Percentiles rank a stretch among this genome's conserved stretches.
These are phyloP conservation scores for Rubus idaeus DNA, from an alignment of 306 rosid species.

Conservation along the genomic window DNA sequence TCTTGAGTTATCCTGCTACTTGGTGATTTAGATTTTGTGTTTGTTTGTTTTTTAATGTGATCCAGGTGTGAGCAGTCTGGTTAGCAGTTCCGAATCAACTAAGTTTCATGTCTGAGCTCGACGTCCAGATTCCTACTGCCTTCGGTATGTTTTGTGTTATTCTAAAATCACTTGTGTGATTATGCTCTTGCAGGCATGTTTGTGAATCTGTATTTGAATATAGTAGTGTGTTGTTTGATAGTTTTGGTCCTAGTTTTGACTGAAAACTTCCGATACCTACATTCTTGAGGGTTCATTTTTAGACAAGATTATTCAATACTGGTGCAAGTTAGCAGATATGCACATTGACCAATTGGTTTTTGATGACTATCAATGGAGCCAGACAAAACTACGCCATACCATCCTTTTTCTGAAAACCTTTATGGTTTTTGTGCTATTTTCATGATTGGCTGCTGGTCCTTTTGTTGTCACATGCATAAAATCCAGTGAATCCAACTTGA, in stretches of 20 bases:
- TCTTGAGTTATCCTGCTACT: not conserved
- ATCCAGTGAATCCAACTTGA: not conserved
- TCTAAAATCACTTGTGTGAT: not conserved
- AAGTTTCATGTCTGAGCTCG: constrained; percentile 83
- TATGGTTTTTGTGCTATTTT: no score
- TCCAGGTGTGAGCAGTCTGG: constrained; percentile 51
- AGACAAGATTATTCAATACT: not conserved
- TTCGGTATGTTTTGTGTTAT: constrained; percentile 46
- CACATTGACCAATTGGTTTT: not conserved
- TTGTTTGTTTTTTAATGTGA: not conserved
- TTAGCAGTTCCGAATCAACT: constrained; percentile 37
- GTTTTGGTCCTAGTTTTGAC: not conserved
- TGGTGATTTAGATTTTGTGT: not conserved
- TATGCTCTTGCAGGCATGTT: not conserved
- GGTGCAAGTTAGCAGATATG: not conserved
- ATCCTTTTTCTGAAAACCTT: not conserved
- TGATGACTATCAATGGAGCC: not conserved
- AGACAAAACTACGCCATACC: no score
- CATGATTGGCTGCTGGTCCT: not conserved
- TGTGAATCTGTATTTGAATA: not conserved
- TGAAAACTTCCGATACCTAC: not conserved
- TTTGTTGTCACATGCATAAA: not conserved
- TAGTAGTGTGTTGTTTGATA: not conserved
- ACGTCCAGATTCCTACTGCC: constrained; percentile 69
- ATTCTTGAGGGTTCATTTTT: not conserved